Percentiles rank a stretch among this genome's conserved stretches.
phyloP scores from a whole-genome alignment of 1,139 yeast genomes.

The Protomyces arabidopsidicola region DNA sequence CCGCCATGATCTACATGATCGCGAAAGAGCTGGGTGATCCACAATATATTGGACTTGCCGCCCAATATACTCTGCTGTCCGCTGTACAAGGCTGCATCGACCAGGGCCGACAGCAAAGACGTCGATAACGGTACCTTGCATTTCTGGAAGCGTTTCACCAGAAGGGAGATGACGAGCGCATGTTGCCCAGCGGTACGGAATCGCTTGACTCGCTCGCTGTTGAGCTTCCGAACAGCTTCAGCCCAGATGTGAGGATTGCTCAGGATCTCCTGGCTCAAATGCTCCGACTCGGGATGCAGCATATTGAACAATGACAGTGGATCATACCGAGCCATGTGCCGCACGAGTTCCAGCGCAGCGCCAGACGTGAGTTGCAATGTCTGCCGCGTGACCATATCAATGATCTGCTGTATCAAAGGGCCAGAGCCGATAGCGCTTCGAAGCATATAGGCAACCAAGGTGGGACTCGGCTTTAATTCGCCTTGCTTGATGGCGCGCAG shows the following conservation, averaged over 20 bases:
- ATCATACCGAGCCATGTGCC: not conserved
- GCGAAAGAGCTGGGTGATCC: not conserved
- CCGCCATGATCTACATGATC: not conserved
- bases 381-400: not conserved
- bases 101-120: conserved; percentile 4
- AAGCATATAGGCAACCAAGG: not conserved
- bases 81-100: conserved; percentile 12
- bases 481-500: not conserved
- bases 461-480: not conserved
- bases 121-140: not conserved
- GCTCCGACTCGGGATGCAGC: not conserved
- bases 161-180: not conserved
- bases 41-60: not conserved
- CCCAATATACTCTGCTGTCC: conserved; percentile 5
- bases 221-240: not conserved
- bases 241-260: conserved; percentile 15
- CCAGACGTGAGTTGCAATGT: not conserved
- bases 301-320: not conserved
- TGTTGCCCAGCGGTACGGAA: not conserved
- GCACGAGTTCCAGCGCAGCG: conserved; percentile 6
- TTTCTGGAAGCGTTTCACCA: not conserved
- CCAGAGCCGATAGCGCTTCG: not conserved
- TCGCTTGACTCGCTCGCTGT: conserved; percentile 1
- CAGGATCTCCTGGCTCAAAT: not conserved
- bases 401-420: not conserved